A percentile compares a stretch with the other conserved stretches of the same genome.
phyloP scores from a whole-genome alignment of 2,329 filamentous ascomycete genomes.

The Aspergillus sp. region DNA sequence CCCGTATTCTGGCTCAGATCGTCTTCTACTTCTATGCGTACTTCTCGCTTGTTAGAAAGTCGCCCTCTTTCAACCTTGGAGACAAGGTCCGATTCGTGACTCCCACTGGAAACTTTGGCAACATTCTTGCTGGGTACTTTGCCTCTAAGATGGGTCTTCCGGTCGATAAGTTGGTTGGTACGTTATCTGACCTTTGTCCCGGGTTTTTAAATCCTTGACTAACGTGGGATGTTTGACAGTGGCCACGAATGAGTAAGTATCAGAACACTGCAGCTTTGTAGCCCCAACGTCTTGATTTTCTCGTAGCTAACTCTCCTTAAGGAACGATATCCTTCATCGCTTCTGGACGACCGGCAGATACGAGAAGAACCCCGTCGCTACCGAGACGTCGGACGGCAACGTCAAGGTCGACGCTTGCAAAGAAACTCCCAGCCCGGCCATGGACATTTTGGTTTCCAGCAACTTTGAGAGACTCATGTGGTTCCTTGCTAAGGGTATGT shows the following conservation, averaged over 20 bases:
- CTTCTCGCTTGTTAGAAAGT: constrained; percentile 67
- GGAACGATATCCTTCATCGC: constrained; percentile 89
- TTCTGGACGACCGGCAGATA: constrained; percentile 57
- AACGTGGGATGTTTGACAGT: constrained; percentile 3
- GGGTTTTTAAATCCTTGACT: not conserved
- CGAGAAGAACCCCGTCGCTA: constrained; percentile 5
- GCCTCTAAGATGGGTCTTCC: constrained; percentile 87
- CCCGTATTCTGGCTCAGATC: constrained; percentile 91
- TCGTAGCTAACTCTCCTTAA: not conserved
- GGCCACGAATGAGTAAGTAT: constrained; percentile 10
- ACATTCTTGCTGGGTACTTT: constrained; percentile 87
- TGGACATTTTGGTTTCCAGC: constrained; percentile 95
- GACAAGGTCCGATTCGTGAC: constrained; percentile 73
- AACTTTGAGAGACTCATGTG: constrained; percentile 96
- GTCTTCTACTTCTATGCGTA: constrained; percentile 97
- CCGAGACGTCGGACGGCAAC: not conserved
- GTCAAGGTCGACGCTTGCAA: constrained; percentile 43
- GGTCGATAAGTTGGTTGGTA: constrained; percentile 71
- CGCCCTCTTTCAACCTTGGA: constrained; percentile 59
- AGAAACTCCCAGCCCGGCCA: constrained; percentile 89
- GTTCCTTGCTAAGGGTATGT: constrained; percentile 59
- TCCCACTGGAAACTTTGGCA: constrained; percentile 94
- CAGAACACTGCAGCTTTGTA: not conserved
- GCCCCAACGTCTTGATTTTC: too few species aligned
- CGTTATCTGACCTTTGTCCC: not conserved